Conservation (phyloP, 73 alveolate genomes). For the Uronychia setigera region DNA sequence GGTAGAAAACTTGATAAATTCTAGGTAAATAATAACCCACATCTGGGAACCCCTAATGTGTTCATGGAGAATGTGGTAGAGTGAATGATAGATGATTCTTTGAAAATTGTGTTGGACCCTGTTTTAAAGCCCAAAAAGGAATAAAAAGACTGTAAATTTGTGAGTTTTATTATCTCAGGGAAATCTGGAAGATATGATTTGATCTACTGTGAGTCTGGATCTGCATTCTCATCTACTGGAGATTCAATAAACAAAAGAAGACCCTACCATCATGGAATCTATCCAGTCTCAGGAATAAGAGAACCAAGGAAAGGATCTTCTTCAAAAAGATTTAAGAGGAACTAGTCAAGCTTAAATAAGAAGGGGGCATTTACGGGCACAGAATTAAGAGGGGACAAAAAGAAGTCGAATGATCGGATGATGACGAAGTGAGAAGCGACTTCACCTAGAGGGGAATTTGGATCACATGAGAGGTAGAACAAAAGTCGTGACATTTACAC, state of each 20-base stretch:
- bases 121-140: constrained; percentile 29
- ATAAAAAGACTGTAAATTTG: not conserved
- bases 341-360: not conserved
- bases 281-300: constrained; percentile 35
- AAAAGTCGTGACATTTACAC: not conserved
- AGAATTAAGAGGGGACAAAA: not conserved
- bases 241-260: constrained; percentile 24
- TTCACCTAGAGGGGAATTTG: not conserved
- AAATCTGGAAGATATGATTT: not conserved
- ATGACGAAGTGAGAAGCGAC: not conserved
- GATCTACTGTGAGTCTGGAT: constrained; percentile 16
- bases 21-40: constrained; percentile 86
- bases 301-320: not conserved
- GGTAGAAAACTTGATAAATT: no score
- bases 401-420: no score
- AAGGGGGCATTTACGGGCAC: no score
- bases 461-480: no score
- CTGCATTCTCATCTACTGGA: constrained; percentile 18
- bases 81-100: constrained; percentile 42
- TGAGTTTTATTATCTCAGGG: not conserved
- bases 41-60: constrained; percentile 66
- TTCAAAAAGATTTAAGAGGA: not conserved
- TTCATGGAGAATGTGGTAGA: constrained; percentile 16
- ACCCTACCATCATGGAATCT: constrained; percentile 14
- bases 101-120: constrained; percentile 46